Base-by-base conservation (phyloP, 2,329 filamentous ascomycete genomes). In the Arthrinium phaeospermum region DNA sequence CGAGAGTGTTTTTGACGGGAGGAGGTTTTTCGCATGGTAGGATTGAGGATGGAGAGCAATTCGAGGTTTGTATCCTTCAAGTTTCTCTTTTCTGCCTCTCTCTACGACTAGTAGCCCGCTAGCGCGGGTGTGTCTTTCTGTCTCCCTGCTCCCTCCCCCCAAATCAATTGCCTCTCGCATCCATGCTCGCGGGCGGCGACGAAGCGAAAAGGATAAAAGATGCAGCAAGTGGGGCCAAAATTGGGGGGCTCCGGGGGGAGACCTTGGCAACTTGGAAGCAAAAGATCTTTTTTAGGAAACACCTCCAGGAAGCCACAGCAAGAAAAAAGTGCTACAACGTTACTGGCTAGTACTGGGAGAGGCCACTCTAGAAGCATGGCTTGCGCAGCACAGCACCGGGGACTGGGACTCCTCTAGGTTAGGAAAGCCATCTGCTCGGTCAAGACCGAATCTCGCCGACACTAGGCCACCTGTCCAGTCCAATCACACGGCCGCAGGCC, bases 241-340 rank as follows among this genome's bases (percentile, higher is more conserved):
- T 34, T 64, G 57, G 57, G 57, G 27, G 16, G 4, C 19, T 16
- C 34, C 53, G 30, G 53, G 53, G 53, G 57, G 57, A 22, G 8
- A 41, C 57, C 57, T 61, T 64, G 57, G 57, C 57, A 41, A 34
- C 14, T 10, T 3, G 22, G 16, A 34, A 19, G 27, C 53, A 34
- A 22, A 7, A 34, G 30, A 41, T 64, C 57, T 64, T 64, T 64
- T 64, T 64, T 64, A 64, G 57, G 57, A 64, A 64, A 64, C 57
- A n/a, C 57, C 34, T 64, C 57, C 57, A 41, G 57, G 57, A 16
- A 61, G 53, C 30, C 53, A 22, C 53, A 37, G 53, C 53, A 37
- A 37, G 30, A 53, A 8, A 37, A 53, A 53, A 8, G 24, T 41
- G 7, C 37, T 41, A 41, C n/a, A n/a, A n/a, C 37, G 37, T 41